Base-by-base conservation (phyloP, 768 basidiomycete genomes). In the Hypsizygus marmoreus region DNA sequence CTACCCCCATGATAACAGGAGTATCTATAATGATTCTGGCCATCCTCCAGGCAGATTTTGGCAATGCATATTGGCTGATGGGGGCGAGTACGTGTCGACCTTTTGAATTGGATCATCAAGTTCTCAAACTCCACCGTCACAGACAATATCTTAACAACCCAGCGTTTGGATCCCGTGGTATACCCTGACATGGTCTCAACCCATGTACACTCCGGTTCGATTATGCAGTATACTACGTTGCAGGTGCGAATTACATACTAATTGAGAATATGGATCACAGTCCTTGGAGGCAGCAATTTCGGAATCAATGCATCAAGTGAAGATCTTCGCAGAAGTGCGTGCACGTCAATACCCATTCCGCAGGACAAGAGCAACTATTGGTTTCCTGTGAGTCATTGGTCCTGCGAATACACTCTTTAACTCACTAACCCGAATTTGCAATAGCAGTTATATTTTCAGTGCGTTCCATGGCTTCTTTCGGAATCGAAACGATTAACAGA, bases 271-370 rank as follows among this genome's bases (percentile, higher is more conserved):
- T 11, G 6, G 34, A 9, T 38, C 13, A 14, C 14, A 72, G 70
- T 72, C 36, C 34, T 66, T 13, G 70, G 72, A 11, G 69, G 69
- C 12, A 69, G 67, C 55, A 70, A 70, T 42, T 72, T 73, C 49
- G 61, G 67, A 6, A 43, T 59, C 16, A 51, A 57, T n/a, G 47
- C 62, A 17, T 61, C 57, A 19, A 69, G 68, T 1, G 59, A 43
- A n/a, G 40, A 36, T 7, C 56, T 73, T 20, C 57, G 66, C 7
- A 46, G 56, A 19, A 69, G 69, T 40, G 40, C 64, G 55, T 73
- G 71, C 50, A 69, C 69, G 0, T 65, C 68, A 14, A 63, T 67
- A 32, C 70, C 71, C 9, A 67, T 71, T 34, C 37, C 50, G 20
- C 58, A 73, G 47, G 69, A 69, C 49, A 68, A 68, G 50, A 68